Base-by-base conservation (phyloP, 1,139 yeast genomes). In the Saccharomyces pastorianus region DNA sequence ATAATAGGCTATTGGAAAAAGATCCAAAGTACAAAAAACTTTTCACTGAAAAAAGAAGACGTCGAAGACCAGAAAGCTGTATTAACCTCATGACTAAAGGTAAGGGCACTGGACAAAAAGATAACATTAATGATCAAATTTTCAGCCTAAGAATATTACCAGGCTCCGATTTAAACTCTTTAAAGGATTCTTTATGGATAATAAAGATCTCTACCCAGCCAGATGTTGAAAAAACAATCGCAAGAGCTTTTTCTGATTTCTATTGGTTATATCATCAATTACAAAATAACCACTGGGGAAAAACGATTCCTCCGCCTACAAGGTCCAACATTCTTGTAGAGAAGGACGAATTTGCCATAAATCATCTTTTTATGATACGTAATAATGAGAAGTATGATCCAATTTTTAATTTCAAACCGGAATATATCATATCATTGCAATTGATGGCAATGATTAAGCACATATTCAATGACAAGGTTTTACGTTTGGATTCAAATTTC, bases 251-350 rank as follows among this genome's bases (percentile, higher is more conserved):
- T 68, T 78, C 81, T 56, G 95, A 88, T 66, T 88, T 88, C 71
- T 72, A 82, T 58, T 72, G 96, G 96, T 75, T 90, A 32, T 89
- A 87, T 69, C 88, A 85, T 62, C 95, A 89, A 61, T 74, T 90
- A 34, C 86, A 85, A 63, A 79, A 80, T 58, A 86, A 84, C 61
- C 89, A 90, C 64, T 95, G 95, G 1, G 97, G 97, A 0, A 75
- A 80, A 54, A 85, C 90, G 47, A 82, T 90, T 25, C 96, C 97
- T 0, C 96, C 96, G 0, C 96, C 96, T 8, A 96, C 54, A 2
- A 26, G 54, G 13, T 46, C 96, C 1, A 85, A 87, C 57, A 96
- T 95, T 6, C 74, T 95, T 57, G 84, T 84, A 70, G 88, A 88
- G 64, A 91, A 87, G 61, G 88, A 82, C 62, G 83, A 44, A 13